Percentiles rank a stretch among this genome's conserved stretches.
Evolutionary conservation across 306 rosid genomes (phyloP).

Genomic region (Acmispon strigosus): DNA sequence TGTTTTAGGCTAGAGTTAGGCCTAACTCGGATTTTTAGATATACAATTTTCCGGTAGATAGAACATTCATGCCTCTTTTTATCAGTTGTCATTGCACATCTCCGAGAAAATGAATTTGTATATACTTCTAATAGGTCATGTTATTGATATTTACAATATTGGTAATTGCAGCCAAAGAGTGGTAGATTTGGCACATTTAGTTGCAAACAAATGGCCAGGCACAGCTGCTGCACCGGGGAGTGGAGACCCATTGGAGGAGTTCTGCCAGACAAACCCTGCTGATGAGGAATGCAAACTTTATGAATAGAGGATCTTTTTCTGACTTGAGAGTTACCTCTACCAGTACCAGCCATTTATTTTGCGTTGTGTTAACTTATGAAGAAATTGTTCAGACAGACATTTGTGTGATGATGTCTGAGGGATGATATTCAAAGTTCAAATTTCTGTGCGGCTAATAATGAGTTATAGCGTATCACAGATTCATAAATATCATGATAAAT

Average conservation of each 20-base stretch:
- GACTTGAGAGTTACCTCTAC: constrained; percentile 6
- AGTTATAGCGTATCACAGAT: constrained; percentile 10
- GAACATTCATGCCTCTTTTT: too few relatives aligned
- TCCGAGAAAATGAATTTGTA: too few relatives aligned
- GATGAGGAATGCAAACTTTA: constrained; percentile 95
- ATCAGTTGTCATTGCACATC: too few relatives aligned
- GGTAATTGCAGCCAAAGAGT: constrained; percentile 84
- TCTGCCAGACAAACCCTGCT: constrained; percentile 88
- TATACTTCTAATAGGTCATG: background rate
- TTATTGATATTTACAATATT: constrained; percentile 8
- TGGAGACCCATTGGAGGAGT: constrained; percentile 94
- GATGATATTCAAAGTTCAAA: background rate
- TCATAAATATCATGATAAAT: constrained; percentile 2
- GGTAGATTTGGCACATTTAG: constrained; percentile 91
- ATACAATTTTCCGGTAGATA: too few relatives aligned
- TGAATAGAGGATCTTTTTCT: constrained; percentile 33
- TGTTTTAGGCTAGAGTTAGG: too few relatives aligned
- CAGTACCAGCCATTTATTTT: constrained; percentile 7
- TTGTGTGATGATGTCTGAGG: constrained; percentile 11
- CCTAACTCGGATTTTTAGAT: too few relatives aligned
- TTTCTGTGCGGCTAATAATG: constrained; percentile 21
- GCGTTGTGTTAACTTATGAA: constrained; percentile 12
- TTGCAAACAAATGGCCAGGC: constrained; percentile 89
- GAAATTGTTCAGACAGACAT: constrained; percentile 7
- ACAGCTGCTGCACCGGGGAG: constrained; percentile 26